Evolutionary conservation across 164 flowering plant genomes (phyloP).

Genomic region (Pachysandra terminalis): DNA sequence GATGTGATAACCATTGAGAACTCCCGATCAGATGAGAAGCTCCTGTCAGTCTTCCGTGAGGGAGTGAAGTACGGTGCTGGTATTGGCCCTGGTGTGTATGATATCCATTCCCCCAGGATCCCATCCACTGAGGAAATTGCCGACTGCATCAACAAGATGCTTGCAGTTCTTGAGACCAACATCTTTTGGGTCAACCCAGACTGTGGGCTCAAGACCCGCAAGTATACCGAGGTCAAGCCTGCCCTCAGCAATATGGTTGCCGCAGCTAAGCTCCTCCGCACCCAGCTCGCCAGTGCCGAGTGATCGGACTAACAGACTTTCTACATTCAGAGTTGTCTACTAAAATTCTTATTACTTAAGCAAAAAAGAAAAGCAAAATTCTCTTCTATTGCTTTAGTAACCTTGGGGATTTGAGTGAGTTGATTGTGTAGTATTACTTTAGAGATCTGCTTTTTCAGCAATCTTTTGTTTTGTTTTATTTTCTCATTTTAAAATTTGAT

Average conservation of each 20-base stretch:
- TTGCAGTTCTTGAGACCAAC: slow-evolving; percentile 55
- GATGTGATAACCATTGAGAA: slow-evolving; percentile 70
- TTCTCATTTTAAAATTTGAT: too few species aligned
- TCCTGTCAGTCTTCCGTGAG: slow-evolving; percentile 64
- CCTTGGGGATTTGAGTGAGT: too few species aligned
- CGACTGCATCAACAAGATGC: slow-evolving; percentile 61
- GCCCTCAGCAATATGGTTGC: slow-evolving; percentile 60
- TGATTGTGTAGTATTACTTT: too few species aligned
- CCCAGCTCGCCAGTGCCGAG: slow-evolving; percentile 44
- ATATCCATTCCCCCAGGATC: slow-evolving; percentile 65
- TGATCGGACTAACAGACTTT: slow-evolving; percentile 6
- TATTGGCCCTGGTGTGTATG: slow-evolving; percentile 67
- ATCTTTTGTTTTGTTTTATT: too few species aligned
- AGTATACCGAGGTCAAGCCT: slow-evolving; percentile 57
- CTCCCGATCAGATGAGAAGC: slow-evolving; percentile 64
- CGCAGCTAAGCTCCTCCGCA: slow-evolving; percentile 60
- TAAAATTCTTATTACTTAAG: too few species aligned
- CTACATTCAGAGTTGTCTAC: too few species aligned
- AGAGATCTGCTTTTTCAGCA: too few species aligned
- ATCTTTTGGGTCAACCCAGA: slow-evolving; percentile 74
- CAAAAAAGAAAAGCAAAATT: too few species aligned
- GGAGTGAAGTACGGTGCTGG: slow-evolving; percentile 71
- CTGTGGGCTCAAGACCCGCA: slow-evolving; percentile 69
- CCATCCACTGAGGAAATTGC: slow-evolving; percentile 58
- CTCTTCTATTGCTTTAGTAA: too few species aligned